A percentile compares a stretch with the other conserved stretches of the same genome.
Evolutionary conservation across 805 yeast genomes (phyloP).

Genomic region (Zygosaccharomyces kombuchaensis): DNA sequence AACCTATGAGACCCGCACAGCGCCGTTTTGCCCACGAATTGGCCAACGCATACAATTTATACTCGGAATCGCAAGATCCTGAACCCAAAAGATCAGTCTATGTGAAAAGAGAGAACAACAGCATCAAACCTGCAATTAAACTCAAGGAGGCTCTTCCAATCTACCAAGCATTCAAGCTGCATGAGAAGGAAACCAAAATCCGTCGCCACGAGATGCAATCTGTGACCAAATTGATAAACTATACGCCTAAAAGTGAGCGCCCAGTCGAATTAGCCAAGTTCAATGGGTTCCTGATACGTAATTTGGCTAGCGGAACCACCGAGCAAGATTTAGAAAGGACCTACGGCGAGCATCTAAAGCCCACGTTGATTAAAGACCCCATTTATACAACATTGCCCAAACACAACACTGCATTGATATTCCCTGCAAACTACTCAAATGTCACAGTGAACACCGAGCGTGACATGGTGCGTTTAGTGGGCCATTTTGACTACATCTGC

Average conservation of each 20-base stretch:
- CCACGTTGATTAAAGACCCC: constrained; percentile 30
- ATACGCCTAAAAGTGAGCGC: constrained; percentile 20
- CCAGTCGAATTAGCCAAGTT: constrained; percentile 31
- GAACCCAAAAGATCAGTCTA: constrained; percentile 77
- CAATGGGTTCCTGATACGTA: constrained; percentile 54
- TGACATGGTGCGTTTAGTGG: constrained; percentile 41
- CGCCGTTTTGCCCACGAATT: constrained; percentile 67
- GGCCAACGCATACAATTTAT: constrained; percentile 54
- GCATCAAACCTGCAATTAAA: constrained; percentile 22
- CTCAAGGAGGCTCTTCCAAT: constrained; percentile 38
- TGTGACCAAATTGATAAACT: constrained; percentile 24
- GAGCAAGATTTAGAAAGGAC: constrained; percentile 40
- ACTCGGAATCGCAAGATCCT: constrained; percentile 71
- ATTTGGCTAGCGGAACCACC: constrained; percentile 51
- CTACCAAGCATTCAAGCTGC: constrained; percentile 39
- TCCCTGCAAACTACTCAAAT: constrained; percentile 35
- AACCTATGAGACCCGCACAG: constrained; percentile 68
- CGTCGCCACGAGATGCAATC: constrained; percentile 28
- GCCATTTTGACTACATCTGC: constrained; percentile 27
- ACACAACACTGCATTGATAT: constrained; percentile 17
- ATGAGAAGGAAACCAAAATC: constrained; percentile 34
- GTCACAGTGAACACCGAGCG: constrained; percentile 40
- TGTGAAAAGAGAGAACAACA: constrained; percentile 39
- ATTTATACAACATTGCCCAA: constrained; percentile 15
- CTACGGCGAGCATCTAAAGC: constrained; percentile 29